Base-by-base conservation (phyloP, 2,329 filamentous ascomycete genomes). In the Neopestalotiopsis clavispora region DNA sequence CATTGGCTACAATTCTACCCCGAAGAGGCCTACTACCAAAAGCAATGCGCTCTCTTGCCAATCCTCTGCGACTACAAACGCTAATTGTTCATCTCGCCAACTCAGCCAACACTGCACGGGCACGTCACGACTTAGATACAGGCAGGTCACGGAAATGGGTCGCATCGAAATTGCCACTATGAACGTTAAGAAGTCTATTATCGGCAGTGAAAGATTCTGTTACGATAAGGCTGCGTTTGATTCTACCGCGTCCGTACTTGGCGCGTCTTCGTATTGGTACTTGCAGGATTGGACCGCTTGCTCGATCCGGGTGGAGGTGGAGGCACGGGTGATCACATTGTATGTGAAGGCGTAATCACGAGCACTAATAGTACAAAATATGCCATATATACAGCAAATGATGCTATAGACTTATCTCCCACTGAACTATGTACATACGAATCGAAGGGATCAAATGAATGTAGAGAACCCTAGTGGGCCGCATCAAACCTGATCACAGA, bases 371-470 rank as follows among this genome's bases (percentile, higher is more conserved):
- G 12, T n/a, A 32, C 40, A 45, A 52, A 49, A 12, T 23, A n/a
- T 45, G 42, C 28, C 38, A 52, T 65, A 30, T 65, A 62, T 62
- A 65, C 42, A 65, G 62, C 23, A 52, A 28, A 32, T 20, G 42
- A 38, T 4, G 12, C 30, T 30, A 38, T 65, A 30, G 20, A 14
- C 30, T 28, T 13, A 57, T 40, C 45, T 58, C 14, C 32, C 23
- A 13, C 28, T 40, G 40, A 57, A 56, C 32, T 56, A 56, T 58
- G 5, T 66, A 40, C 49, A 38, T 28, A 49, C 40, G 45, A 66
- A 66, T 38, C n/a, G 28, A 66, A 66, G 64, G 40, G n/a, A 20
- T 20, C n/a, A 45, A 67, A 49, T 13, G 56, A 67, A n/a, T 10
- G 52, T 56, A 28, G 13, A 28, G 57, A 49, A 20, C 38, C 38